Evolutionary conservation across 805 yeast species (phyloP), one percentile per base, ranked within the genome.

Genomic region (Metschnikowia bowlesiae): DNA sequence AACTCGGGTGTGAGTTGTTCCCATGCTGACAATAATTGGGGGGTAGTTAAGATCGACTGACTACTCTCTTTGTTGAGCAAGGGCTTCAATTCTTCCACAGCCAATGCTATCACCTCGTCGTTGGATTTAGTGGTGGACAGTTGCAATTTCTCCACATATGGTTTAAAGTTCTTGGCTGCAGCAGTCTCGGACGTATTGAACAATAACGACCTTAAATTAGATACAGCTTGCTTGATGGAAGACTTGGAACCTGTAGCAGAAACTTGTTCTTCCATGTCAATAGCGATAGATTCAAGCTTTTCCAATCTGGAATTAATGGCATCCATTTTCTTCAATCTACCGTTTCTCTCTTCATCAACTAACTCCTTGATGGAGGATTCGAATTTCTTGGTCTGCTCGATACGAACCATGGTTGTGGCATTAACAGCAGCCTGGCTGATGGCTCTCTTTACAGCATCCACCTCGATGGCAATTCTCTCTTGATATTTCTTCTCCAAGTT

Each of bases 21-120:
- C 88, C 96, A 89, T 62, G 96, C 83, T 38, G 87, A 76, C 53
- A 85, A 78, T 42, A 90, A 75, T 70, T 90, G 96, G 29, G 89
- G 79, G 55, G 80, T 83, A 11, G 95, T 82, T 55, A 91, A 74
- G 29, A 92, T 81, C 37, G 95, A 65, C 49, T 69, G 73, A 16
- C 66, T 62, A 60, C 73, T 64, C 65, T 68, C 68, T 62, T 69
- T 52, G 45, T 62, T 52, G 63, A 74, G 57, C 64, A 73, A 55
- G 32, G 64, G 66, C 57, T 66, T 54, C 70, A 71, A 62, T 55
- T 72, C 65, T 35, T 54, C 51, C 59, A 67, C 59, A 0, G 73
- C 67, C 50, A 69, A 60, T 22, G 58, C 49, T 39, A 73, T 58
- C 47, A 73, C 56, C 53, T 72, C 76, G 49, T 71, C 70, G 49